Evolutionary conservation across 768 basidiomycete species (phyloP), one percentile per base, ranked within the genome.

Genomic region (Boletus rubroflammeus): DNA sequence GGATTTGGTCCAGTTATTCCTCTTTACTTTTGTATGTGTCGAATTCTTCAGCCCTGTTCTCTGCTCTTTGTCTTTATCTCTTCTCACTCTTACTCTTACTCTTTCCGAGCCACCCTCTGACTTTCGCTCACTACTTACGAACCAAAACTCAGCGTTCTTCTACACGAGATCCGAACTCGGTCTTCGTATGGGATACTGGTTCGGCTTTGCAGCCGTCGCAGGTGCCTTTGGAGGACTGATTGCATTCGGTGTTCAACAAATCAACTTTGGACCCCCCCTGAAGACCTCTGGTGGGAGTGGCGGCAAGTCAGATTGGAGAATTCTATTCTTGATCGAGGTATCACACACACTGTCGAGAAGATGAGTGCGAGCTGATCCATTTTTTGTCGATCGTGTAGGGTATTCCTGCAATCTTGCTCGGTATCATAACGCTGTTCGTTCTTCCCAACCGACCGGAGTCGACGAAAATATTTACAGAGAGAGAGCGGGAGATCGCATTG

Each of bases 151-250:
- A 90, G 88, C 88, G 0, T 78, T 88, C 54, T 91, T 86, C 65
- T 91, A 91, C 64, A 91, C 88, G 1, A 86, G 81, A 61, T 60
- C 75, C 5, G 89, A 91, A 64, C 77, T 91, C 60, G 89, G 89
- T 28, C 68, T 87, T 45, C 81, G 89, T 73, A 79, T 86, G 79
- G 88, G 86, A 2, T 82, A 88, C 61, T 90, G 88, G 86, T 92
- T 90, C 56, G 86, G 86, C 9, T 92, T 90, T 64, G 88, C 90
- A 5, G 88, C 90, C 3, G 81, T 90, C 5, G 87, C 90, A 5
- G 90, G 90, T 23, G 90, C 90, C 6, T 92, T 92, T 55, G 88
- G 89, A 14, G 90, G 90, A n/a, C 72, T 91, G 42, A 81, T 93
- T 39, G 89, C 90, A 3, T 92, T 87, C 57, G 90, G 88, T 1